Evolutionary conservation across 257 asterid genomes (phyloP).

Genomic region (Agastache rugosa): DNA sequence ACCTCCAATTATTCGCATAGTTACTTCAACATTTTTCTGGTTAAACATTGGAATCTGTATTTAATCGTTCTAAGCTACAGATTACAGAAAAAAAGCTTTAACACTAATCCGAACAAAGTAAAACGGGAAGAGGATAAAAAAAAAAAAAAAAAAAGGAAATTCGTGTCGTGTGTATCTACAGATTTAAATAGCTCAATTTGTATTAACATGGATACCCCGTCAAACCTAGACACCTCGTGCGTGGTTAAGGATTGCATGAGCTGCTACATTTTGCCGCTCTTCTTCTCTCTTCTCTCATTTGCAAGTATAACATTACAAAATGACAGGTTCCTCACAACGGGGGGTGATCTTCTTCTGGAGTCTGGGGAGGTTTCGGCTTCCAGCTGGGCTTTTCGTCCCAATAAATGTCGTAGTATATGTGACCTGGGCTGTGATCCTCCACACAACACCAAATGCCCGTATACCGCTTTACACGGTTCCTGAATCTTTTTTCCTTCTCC

Average conservation of each 20-base stretch:
- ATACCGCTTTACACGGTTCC: constrained; percentile 82
- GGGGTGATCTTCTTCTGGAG: constrained; percentile 85
- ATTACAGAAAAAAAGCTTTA: constrained; percentile 21
- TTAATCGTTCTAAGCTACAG: constrained; percentile 23
- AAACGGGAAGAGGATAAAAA: not conserved
- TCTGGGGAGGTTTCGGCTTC: constrained; percentile 89
- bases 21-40: not conserved
- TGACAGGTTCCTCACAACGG: constrained; percentile 55
- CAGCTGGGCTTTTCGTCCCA: constrained; percentile 97
- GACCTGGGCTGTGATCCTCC: constrained; percentile 72
- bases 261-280: constrained; percentile 3
- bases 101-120: constrained; percentile 15
- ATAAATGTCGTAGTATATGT: constrained; percentile 85
- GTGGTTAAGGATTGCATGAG: constrained; percentile 16
- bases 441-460: constrained; percentile 97
- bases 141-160: not conserved
- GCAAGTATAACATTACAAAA: not conserved
- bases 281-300: constrained; percentile 18
- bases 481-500: constrained; percentile 77
- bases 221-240: constrained; percentile 5
- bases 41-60: constrained; percentile 13
- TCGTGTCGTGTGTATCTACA: not conserved
- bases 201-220: constrained; percentile 28
- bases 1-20: constrained; percentile 28
- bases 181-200: constrained; percentile 23